Conservation (phyloP, 306 rosid species). For the Benincasa hispida region DNA sequence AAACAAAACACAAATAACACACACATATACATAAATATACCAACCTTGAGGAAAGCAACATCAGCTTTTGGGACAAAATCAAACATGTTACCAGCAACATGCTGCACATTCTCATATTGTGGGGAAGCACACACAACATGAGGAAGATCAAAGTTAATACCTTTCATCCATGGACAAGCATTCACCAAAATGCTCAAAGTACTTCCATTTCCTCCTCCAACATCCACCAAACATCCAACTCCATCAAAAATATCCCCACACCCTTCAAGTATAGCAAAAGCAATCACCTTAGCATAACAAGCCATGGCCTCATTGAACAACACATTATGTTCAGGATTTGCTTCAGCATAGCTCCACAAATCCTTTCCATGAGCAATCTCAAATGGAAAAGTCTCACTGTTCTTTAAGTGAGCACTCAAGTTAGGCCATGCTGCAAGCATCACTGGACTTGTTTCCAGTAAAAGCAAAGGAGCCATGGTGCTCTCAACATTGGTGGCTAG, state of each 20-base stretch:
- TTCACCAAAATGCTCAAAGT: constrained; percentile 15
- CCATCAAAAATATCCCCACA: constrained; percentile 38
- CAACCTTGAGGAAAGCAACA: constrained; percentile 46
- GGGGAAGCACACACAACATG: constrained; percentile 36
- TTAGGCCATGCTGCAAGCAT: constrained; percentile 25
- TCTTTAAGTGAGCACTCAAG: constrained; percentile 12
- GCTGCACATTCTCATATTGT: constrained; percentile 13
- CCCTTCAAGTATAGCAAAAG: constrained; percentile 10
- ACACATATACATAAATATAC: neutral
- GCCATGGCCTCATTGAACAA: constrained; percentile 67
- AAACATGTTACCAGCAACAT: constrained; percentile 63
- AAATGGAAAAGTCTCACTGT: constrained; percentile 15
- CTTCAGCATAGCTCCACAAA: constrained; percentile 25
- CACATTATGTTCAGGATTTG: constrained; percentile 17
- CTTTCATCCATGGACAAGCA: constrained; percentile 32
- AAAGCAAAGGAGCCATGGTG: constrained; percentile 14
- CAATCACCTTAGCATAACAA: constrained; percentile 17
- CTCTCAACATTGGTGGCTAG: constrained; percentile 8
- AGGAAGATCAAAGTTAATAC: constrained; percentile 61
- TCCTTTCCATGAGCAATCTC: constrained; percentile 37
- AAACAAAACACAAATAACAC: neutral
- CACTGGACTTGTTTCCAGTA: constrained; percentile 13
- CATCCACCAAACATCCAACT: constrained; percentile 43
- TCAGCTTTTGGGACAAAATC: constrained; percentile 49
- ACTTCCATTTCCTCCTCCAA: constrained; percentile 67